Conservation (phyloP, 768 basidiomycete species). For the Coprinopsis strossmayeri region DNA sequence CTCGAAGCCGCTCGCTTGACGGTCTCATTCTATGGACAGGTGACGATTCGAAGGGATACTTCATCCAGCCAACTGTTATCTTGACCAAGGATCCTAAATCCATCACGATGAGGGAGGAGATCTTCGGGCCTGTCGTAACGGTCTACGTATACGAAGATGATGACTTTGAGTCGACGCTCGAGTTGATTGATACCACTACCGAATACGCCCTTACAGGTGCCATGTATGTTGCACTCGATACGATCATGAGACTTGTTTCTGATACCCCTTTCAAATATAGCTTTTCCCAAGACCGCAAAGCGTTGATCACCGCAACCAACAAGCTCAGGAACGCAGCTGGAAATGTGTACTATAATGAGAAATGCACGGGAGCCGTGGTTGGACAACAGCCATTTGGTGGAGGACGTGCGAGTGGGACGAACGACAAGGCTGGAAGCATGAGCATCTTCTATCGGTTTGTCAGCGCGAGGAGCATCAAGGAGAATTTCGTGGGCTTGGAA, state of each 20-base stretch:
- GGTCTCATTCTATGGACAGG: slow-evolving; percentile 29
- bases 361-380: slow-evolving; percentile 96
- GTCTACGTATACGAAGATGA: slow-evolving; percentile 88
- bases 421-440: slow-evolving; percentile 93
- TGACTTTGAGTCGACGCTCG: slow-evolving; percentile 80
- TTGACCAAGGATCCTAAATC: slow-evolving; percentile 85
- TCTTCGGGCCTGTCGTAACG: slow-evolving; percentile 95
- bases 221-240: slow-evolving; percentile 49
- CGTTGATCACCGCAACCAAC: slow-evolving; percentile 74
- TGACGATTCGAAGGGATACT: slow-evolving; percentile 90
- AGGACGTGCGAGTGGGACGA: slow-evolving; percentile 87
- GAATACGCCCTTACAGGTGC: slow-evolving; percentile 92
- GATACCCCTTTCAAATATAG: slow-evolving; percentile 34
- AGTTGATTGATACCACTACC: slow-evolving; percentile 81
- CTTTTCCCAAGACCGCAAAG: slow-evolving; percentile 78
- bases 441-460: slow-evolving; percentile 70
- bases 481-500: slow-evolving; percentile 84
- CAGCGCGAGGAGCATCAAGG: slow-evolving; percentile 90
- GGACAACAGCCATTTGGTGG: slow-evolving; percentile 99
- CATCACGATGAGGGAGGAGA: slow-evolving; percentile 89
- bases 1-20: neutral
- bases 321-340: slow-evolving; percentile 87
- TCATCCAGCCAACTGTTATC: slow-evolving; percentile 91
- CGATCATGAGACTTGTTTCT: slow-evolving; percentile 6
- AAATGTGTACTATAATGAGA: slow-evolving; percentile 97